Evolutionary conservation across 2,329 filamentous ascomycete species (phyloP), one percentile per base, ranked within the genome.

Genomic region (Aspergillus sp.): DNA sequence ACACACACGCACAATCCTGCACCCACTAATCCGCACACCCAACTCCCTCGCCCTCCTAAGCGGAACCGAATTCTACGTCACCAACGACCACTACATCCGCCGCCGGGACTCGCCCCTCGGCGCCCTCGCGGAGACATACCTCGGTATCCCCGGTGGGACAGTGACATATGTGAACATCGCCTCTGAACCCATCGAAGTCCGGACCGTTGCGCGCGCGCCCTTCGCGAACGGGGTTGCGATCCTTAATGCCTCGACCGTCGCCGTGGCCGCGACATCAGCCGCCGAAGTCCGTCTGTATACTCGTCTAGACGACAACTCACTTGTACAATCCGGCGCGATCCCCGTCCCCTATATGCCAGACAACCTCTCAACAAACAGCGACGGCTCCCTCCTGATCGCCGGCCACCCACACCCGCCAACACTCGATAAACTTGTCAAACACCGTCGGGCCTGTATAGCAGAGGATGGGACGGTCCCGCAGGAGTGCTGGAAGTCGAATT

Each of bases 31-130:
- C 31, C 47, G 45, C 4, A 55, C 62, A 3, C 65, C 65, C 7
- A 67, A 67, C 34, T 58, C 65, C n/a, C 46, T 67, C 22, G 15
- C 57, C 22, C 60, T 55, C 1, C 22, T 67, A 9, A 61, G 23
- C 13, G 38, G 22, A 4, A 49, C 60, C 4, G 64, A 66, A 30
- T 34, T 67, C 13, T 67, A 66, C 57, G 51, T 67, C 11, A 67
- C 54, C 15, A 67, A 64, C 46, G 65, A 67, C 55, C 65, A 67
- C 59, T 59, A 61, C 48, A 53, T 59, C 13, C 57, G 53, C 7
- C 41, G 50, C 11, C 23, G 34, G 19, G 46, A 64, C 4, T 23
- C 45, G 7, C 59, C 64, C 2, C 3, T 23, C 2, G 31, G 60
- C 3, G 38, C 56, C 19, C 54, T 60, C 28, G 7, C 53, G 1